Evolutionary conservation across 495 filamentous ascomycete genomes (phyloP).

Genomic region (Penicillium soppii): DNA sequence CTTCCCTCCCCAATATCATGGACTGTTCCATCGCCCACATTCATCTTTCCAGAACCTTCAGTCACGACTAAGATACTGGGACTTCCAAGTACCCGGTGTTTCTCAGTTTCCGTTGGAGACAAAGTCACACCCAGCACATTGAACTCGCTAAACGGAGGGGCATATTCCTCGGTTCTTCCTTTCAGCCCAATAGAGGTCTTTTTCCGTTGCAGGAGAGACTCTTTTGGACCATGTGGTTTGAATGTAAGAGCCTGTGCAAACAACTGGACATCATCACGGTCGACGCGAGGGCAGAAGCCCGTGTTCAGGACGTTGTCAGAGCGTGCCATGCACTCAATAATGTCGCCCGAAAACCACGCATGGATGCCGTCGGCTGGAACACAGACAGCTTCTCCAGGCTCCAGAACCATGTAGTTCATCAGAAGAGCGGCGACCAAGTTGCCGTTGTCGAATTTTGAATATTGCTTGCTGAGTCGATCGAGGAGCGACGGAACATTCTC

Average conservation of each 20-base stretch:
- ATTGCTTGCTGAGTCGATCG: slow-evolving; percentile 59
- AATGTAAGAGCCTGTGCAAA: slow-evolving; percentile 62
- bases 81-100: slow-evolving; percentile 50
- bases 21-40: slow-evolving; percentile 35
- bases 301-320: slow-evolving; percentile 73
- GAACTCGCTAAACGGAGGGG: slow-evolving; percentile 70
- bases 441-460: slow-evolving; percentile 52
- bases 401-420: slow-evolving; percentile 69
- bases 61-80: slow-evolving; percentile 64
- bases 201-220: slow-evolving; percentile 46
- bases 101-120: slow-evolving; percentile 51
- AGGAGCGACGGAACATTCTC: slow-evolving; percentile 58
- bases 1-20: slow-evolving; percentile 55
- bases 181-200: slow-evolving; percentile 45
- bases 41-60: slow-evolving; percentile 56
- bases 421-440: slow-evolving; percentile 58
- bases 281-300: slow-evolving; percentile 66
- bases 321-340: slow-evolving; percentile 81
- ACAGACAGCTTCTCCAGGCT: slow-evolving; percentile 63
- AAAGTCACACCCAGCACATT: slow-evolving; percentile 61
- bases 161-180: slow-evolving; percentile 56
- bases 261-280: slow-evolving; percentile 57
- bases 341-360: slow-evolving; percentile 74
- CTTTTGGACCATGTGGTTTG: slow-evolving; percentile 51
- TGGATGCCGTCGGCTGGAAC: slow-evolving; percentile 77